These are phyloP conservation scores for Hortaea sp. DNA, from an alignment of 2,329 filamentous ascomycete species.

Conservation along the genomic window DNA sequence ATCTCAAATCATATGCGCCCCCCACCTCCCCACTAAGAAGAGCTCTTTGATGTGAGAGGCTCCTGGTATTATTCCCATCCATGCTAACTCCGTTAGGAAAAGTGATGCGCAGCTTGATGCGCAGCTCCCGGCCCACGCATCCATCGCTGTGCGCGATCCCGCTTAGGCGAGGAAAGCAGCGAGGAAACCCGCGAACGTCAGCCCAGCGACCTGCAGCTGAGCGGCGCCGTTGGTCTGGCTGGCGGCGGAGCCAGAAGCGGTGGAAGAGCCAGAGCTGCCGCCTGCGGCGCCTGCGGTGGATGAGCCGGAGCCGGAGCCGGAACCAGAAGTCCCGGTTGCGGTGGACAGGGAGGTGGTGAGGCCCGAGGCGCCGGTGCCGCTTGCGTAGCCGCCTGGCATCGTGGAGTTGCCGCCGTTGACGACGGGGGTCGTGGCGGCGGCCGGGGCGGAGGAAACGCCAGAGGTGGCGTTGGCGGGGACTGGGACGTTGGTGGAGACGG, in stretches of 20 bases:
- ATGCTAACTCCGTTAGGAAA: too few species aligned
- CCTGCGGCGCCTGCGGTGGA: neutral
- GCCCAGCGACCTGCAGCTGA: neutral
- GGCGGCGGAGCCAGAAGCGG: neutral
- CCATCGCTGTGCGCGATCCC: neutral
- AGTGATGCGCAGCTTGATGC: too few species aligned
- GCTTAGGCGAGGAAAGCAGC: neutral
- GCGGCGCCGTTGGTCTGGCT: constrained; percentile 1
- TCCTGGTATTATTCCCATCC: too few species aligned
- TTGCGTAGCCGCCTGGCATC: neutral
- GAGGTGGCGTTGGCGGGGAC: neutral
- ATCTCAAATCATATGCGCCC: too few species aligned
- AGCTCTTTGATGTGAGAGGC: too few species aligned
- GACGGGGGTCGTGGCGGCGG: neutral
- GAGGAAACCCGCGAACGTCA: neutral
- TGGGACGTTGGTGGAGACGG: neutral
- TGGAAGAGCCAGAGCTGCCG: neutral
- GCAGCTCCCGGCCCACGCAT: neutral
- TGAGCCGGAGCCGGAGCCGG: neutral
- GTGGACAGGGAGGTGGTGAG: neutral
- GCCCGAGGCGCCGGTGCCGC: neutral
- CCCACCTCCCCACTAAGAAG: too few species aligned
- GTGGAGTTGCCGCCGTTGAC: neutral
- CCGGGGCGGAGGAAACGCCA: neutral
- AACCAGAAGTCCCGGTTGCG: neutral